Base-by-base conservation (phyloP, 2,329 filamentous ascomycete species). In the Alternaria conjuncta region DNA sequence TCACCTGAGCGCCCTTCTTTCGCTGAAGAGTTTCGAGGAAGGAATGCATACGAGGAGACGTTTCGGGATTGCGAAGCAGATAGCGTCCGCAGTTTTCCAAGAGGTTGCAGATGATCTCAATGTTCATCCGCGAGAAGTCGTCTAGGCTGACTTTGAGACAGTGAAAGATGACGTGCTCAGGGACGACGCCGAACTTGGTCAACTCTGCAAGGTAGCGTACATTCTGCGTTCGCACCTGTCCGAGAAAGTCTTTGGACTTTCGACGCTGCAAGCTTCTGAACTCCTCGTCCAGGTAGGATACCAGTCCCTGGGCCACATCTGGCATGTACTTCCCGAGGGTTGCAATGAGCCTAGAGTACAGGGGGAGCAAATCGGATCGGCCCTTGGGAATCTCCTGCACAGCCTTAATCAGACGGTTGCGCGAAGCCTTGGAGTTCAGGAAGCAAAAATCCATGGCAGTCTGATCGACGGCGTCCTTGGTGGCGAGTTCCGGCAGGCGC, bases 51-150 rank as follows among this genome's bases (percentile, higher is more conserved):
- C 96, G 90, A 9, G 95, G 95, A 10, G 92, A 91, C 0, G 96
- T 98, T 66, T 98, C 94, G 0, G 93, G 90, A 71, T 96, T 98
- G 54, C 95, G 92, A 62, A 99, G 86, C 21, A 99, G 84, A 80
- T 97, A 99, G 18, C 96, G 89, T 46, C 96, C 96, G 75, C 96
- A 99, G 68, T 98, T 98, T 79, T 99, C 96, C 21, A 99, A 86
- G 26, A 99, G 85, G 75, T 96, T 97, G 75, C 94, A 96, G 67
- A 99, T 95, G 72, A 99, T 97, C 79, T 99, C 96, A 67, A 99
- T 97, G 75, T 99, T 99, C 92, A 97, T 97, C 65, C 95, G 89
- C 3, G 96, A 97, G 76, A 99, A 99, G 75, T 99, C 96, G 74
- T 99, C 96, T 26, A 99, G 83, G 71, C 95, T 96, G 78, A 99